phyloP scores from a whole-genome alignment of 768 basidiomycete species.

The Suillus weaverae region DNA sequence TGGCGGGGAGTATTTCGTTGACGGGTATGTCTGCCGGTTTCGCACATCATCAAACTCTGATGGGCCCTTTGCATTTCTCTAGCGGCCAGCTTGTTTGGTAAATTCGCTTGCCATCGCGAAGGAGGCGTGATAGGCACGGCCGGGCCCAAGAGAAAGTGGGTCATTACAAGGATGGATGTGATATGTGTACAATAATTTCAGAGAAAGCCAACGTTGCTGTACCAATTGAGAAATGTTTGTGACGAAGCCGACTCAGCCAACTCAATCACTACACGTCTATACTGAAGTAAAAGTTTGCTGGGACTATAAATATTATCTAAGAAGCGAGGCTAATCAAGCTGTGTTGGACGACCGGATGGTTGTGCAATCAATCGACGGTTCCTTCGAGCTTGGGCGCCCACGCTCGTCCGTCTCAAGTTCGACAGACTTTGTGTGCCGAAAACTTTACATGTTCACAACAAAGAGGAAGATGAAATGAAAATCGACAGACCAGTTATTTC shows the following conservation, averaged over 20 bases:
- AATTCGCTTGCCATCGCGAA: neutral
- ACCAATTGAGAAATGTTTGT: neutral
- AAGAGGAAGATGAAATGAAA: neutral
- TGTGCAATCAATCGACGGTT: neutral
- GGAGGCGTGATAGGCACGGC: neutral
- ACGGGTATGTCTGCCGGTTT: conserved; percentile 43
- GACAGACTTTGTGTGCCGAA: neutral
- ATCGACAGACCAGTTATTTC: neutral
- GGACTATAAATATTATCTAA: neutral
- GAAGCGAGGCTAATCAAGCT: neutral
- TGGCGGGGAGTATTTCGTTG: conserved; percentile 55
- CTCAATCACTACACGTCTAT: neutral
- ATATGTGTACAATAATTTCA: neutral
- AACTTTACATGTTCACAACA: neutral
- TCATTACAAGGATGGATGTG: neutral
- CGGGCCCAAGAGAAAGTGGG: neutral
- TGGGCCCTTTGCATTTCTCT: neutral
- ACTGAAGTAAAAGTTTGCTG: neutral
- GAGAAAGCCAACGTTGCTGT: neutral
- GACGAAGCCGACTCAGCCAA: neutral
- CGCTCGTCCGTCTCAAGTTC: neutral
- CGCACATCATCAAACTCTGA: neutral
- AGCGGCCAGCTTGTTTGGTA: conserved; percentile 35
- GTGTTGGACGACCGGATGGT: neutral
- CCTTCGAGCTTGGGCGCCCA: neutral